Percentiles rank a stretch among this genome's conserved stretches.
Evolutionary conservation across 257 asterid genomes (phyloP).

Genomic region (Parsonsia alboflavescens): DNA sequence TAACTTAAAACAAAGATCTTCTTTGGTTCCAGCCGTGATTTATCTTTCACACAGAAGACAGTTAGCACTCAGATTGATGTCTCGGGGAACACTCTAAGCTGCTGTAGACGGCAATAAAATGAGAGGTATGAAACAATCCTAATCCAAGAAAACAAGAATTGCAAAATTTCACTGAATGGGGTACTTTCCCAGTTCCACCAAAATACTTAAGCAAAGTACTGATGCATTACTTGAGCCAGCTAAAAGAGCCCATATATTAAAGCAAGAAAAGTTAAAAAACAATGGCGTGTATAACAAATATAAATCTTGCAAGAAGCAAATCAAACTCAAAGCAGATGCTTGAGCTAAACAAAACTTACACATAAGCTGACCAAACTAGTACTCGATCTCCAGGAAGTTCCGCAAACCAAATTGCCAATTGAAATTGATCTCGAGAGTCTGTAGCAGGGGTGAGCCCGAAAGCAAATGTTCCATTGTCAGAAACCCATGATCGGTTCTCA

Average conservation of each 20-base stretch:
- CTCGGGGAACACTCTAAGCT: not conserved
- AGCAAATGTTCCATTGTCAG: slow-evolving; percentile 73
- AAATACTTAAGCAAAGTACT: not conserved
- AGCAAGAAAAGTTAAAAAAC: not conserved
- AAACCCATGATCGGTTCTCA: slow-evolving; percentile 62
- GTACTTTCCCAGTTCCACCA: not conserved
- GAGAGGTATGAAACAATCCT: not conserved
- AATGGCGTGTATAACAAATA: not conserved
- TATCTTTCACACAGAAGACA: not conserved
- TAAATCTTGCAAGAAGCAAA: not conserved
- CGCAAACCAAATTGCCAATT: slow-evolving; percentile 70
- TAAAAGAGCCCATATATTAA: too few relatives aligned
- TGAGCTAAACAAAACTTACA: slow-evolving; percentile 42
- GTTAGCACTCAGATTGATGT: not conserved
- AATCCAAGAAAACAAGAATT: not conserved
- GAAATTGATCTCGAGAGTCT: slow-evolving; percentile 37
- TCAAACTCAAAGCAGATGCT: not conserved
- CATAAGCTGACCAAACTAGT: slow-evolving; percentile 70
- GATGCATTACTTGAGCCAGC: not conserved
- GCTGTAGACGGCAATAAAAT: not conserved
- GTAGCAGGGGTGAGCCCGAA: slow-evolving; percentile 52
- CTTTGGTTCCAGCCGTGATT: not conserved
- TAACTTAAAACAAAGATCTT: not conserved
- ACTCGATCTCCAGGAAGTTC: slow-evolving; percentile 68
- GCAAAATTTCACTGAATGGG: not conserved